phyloP scores from a whole-genome alignment of 768 basidiomycete species.

The Scleroderma citrinum region DNA sequence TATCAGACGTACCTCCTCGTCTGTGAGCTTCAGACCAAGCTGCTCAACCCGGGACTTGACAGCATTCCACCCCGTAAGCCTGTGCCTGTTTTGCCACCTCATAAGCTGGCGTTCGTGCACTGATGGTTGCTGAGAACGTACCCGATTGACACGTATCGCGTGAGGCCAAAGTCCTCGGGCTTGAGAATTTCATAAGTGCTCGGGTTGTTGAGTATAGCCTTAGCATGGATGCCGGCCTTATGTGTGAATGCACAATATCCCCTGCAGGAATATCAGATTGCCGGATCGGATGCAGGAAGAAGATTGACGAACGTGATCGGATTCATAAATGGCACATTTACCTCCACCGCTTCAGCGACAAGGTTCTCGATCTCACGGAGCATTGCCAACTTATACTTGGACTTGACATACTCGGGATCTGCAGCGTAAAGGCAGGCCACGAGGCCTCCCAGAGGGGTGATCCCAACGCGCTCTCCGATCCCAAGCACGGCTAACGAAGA shows the following conservation, averaged over 20 bases:
- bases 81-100: constrained; percentile 50
- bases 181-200: constrained; percentile 99
- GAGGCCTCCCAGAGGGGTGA: constrained; percentile 95
- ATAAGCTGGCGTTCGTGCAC: not conserved
- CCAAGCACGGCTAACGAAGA: constrained; percentile 74
- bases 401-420: constrained; percentile 98
- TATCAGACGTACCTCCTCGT: constrained; percentile 61
- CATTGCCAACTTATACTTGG: constrained; percentile 97
- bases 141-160: constrained; percentile 97
- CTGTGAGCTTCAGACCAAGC: constrained; percentile 80
- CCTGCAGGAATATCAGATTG: constrained; percentile 33
- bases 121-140: constrained; percentile 24
- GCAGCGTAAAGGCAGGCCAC: constrained; percentile 95
- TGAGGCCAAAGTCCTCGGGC: constrained; percentile 98
- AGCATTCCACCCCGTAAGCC: constrained; percentile 98
- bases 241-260: constrained; percentile 99
- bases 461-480: constrained; percentile 98
- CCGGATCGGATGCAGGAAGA: not conserved
- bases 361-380: constrained; percentile 98
- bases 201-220: constrained; percentile 99
- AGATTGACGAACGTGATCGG: constrained; percentile 65
- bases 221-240: constrained; percentile 99
- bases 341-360: constrained; percentile 97
- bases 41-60: constrained; percentile 99
- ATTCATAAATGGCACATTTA: constrained; percentile 96